A percentile compares a stretch with the other conserved stretches of the same genome.
Conservation (phyloP, 2,329 filamentous ascomycete genomes). For the Fusarium decemcellulare region DNA sequence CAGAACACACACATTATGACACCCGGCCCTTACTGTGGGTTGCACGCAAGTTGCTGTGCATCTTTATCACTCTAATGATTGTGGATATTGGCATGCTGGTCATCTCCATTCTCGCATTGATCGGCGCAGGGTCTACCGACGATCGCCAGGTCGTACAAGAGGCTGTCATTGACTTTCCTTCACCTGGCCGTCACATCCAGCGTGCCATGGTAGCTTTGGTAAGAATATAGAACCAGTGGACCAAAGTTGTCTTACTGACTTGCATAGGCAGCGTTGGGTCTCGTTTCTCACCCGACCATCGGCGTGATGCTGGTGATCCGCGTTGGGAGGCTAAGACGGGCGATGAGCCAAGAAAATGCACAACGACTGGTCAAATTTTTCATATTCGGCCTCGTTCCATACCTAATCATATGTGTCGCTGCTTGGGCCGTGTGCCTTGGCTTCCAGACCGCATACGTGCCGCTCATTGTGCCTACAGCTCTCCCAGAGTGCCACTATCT, state of each 20-base stretch:
- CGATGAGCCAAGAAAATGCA: background rate
- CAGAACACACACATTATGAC: background rate
- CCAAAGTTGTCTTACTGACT: background rate
- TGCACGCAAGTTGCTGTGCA: background rate
- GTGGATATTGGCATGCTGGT: conserved; percentile 3
- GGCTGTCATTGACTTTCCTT: background rate
- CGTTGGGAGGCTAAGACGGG: background rate
- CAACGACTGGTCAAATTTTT: background rate
- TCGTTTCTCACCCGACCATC: background rate
- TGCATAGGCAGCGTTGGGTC: background rate
- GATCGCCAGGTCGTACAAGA: background rate
- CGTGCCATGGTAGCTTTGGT: background rate
- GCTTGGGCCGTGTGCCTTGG: background rate
- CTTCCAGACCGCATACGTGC: background rate
- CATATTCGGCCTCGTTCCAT: background rate
- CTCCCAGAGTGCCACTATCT: background rate
- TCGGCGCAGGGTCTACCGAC: background rate
- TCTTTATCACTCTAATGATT: background rate
- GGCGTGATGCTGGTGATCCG: background rate
- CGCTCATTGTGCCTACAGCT: background rate
- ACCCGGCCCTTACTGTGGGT: background rate
- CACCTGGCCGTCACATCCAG: background rate
- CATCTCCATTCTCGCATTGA: background rate
- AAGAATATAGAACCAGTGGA: background rate
- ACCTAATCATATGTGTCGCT: background rate